Conservation (phyloP, 2,329 filamentous ascomycete genomes). For the Fusarium sp. region DNA sequence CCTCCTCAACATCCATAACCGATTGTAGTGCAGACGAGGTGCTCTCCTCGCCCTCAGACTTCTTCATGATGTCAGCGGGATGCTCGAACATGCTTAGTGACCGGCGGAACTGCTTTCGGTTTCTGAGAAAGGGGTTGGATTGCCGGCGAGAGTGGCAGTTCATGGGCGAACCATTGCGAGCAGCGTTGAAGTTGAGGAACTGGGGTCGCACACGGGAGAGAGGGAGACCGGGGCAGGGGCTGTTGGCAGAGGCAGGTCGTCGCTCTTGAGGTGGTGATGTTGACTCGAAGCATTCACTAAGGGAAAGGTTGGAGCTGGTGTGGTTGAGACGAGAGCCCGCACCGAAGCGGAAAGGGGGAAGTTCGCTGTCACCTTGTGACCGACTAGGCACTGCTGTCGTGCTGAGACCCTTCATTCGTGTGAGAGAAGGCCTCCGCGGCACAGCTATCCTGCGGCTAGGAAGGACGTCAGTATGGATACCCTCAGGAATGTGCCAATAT, state of each 20-base stretch:
- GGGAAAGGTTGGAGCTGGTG: conserved; percentile 60
- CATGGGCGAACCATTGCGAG: conserved; percentile 77
- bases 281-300: conserved; percentile 79
- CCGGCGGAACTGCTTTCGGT: conserved; percentile 86
- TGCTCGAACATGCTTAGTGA: conserved; percentile 98
- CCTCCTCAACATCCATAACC: conserved; percentile 84
- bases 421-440: conserved; percentile 76
- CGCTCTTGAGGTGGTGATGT: conserved; percentile 77
- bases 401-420: conserved; percentile 76
- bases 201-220: conserved; percentile 70
- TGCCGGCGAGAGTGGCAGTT: conserved; percentile 73
- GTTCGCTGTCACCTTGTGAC: conserved; percentile 67
- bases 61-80: conserved; percentile 84
- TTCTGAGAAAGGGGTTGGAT: conserved; percentile 74
- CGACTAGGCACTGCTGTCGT: conserved; percentile 70
- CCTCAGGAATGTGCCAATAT: conserved; percentile 28
- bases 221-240: conserved; percentile 62
- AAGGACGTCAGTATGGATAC: conserved; percentile 38
- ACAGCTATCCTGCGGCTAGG: conserved; percentile 70
- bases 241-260: conserved; percentile 67
- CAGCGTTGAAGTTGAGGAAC: conserved; percentile 65
- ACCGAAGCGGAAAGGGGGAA: conserved; percentile 79
- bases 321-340: conserved; percentile 43
- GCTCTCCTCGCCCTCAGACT: conserved; percentile 64
- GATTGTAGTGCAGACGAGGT: conserved; percentile 64